Evolutionary conservation across 495 filamentous ascomycete species (phyloP).

Genomic region (Rostrohypoxylon terebratum): DNA sequence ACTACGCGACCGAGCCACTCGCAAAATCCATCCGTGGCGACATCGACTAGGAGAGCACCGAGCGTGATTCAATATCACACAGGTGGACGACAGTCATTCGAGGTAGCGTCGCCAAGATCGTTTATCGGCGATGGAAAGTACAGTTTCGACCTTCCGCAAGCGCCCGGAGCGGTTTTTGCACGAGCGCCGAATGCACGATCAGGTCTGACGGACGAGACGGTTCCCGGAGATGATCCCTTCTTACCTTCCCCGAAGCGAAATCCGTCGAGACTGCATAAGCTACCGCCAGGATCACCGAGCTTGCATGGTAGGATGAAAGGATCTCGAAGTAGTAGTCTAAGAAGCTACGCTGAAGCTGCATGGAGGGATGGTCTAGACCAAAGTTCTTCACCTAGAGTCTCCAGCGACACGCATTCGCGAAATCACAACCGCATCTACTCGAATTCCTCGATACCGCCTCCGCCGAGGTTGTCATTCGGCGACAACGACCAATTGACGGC

Average conservation of each 20-base stretch:
- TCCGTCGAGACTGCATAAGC: conserved; percentile 58
- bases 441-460: conserved; percentile 56
- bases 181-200: conserved; percentile 61
- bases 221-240: conserved; percentile 62
- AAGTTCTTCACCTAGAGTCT: conserved; percentile 35
- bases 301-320: conserved; percentile 51
- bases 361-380: conserved; percentile 42
- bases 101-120: conserved; percentile 53
- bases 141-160: conserved; percentile 59
- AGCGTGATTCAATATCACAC: conserved; percentile 61
- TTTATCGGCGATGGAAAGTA: conserved; percentile 46
- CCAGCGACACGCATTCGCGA: conserved; percentile 21
- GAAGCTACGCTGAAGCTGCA: conserved; percentile 52
- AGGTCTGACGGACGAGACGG: conserved; percentile 61
- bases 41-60: conserved; percentile 56
- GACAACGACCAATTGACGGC: conserved; percentile 53
- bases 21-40: conserved; percentile 52
- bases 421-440: conserved; percentile 56
- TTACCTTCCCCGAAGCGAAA: conserved; percentile 54
- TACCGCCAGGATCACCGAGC: conserved; percentile 50
- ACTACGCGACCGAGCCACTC: conserved; percentile 45
- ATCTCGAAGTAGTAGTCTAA: conserved; percentile 55
- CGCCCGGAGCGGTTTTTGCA: conserved; percentile 57
- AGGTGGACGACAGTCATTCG: conserved; percentile 49
- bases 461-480: conserved; percentile 54